Conservation (phyloP, 306 rosid species). For the Trifolium repens region DNA sequence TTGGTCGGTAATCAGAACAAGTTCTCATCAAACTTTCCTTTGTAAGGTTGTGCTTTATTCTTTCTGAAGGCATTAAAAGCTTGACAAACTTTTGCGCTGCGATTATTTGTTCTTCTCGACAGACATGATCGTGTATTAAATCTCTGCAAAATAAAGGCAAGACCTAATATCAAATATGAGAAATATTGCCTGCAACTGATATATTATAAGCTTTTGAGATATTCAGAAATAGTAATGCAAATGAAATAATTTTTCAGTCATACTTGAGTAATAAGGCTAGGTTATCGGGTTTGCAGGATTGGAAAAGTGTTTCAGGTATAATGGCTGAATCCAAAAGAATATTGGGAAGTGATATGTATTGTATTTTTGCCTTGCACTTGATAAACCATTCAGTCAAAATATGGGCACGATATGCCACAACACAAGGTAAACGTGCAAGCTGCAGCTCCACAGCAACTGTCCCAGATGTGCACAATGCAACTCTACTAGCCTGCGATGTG, state of each 20-base stretch:
- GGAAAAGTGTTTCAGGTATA: slow-evolving; percentile 85
- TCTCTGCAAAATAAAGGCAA: slow-evolving; percentile 53
- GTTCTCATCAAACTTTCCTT: slow-evolving; percentile 36
- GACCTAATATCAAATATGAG: slow-evolving; percentile 16
- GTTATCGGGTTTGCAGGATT: slow-evolving; percentile 62
- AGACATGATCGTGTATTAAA: slow-evolving; percentile 51
- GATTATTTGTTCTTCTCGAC: slow-evolving; percentile 62
- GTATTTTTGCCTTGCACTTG: slow-evolving; percentile 66
- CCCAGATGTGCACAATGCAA: slow-evolving; percentile 90
- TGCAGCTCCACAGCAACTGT: slow-evolving; percentile 83
- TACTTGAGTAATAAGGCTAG: slow-evolving; percentile 64
- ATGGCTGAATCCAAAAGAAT: slow-evolving; percentile 73
- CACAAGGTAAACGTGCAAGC: slow-evolving; percentile 84
- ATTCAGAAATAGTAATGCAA: neutral
- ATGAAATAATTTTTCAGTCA: slow-evolving; percentile 21
- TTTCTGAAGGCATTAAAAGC: slow-evolving; percentile 65
- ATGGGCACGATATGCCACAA: slow-evolving; percentile 87
- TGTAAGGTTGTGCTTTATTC: slow-evolving; percentile 27
- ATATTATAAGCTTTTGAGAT: slow-evolving; percentile 24
- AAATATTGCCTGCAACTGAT: neutral
- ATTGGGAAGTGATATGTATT: slow-evolving; percentile 82
- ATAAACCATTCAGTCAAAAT: slow-evolving; percentile 82
- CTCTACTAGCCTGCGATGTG: slow-evolving; percentile 77
- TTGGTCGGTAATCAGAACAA: slow-evolving; percentile 54
- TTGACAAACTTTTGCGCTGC: slow-evolving; percentile 66